phyloP scores from a whole-genome alignment of 306 rosid species.

The apple (Malus domestica) region DNA sequence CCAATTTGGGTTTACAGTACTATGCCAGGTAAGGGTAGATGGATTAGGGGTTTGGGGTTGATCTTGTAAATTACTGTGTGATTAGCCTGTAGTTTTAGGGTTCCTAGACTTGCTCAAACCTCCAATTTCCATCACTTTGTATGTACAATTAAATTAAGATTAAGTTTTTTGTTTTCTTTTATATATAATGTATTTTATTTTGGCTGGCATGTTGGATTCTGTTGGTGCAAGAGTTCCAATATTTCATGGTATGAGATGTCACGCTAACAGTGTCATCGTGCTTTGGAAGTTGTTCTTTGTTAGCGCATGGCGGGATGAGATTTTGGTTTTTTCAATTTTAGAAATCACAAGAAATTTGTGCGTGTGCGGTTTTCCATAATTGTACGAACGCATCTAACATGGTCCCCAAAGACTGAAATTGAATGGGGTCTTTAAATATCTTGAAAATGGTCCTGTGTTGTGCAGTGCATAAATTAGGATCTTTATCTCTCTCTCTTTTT shows the following conservation, averaged over 20 bases:
- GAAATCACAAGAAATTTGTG: neutral
- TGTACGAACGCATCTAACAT: neutral
- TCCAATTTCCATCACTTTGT: neutral
- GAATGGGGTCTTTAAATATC: neutral
- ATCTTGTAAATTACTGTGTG: conserved; percentile 7
- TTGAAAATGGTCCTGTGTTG: neutral
- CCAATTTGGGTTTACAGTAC: neutral
- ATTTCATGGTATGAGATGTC: neutral
- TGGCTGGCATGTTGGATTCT: neutral
- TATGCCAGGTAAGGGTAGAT: neutral
- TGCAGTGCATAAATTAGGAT: neutral
- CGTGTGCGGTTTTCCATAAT: neutral
- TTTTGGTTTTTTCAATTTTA: no score
- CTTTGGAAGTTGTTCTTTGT: neutral
- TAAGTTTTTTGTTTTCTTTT: neutral
- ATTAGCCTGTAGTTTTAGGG: neutral
- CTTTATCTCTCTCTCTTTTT: neutral
- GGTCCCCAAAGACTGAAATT: neutral
- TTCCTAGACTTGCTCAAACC: neutral
- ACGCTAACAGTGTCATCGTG: no score
- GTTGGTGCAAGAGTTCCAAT: neutral
- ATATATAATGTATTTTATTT: neutral
- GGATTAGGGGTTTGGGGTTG: neutral
- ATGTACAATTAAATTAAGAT: neutral
- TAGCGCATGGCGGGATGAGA: neutral